Conservation (phyloP, 768 basidiomycete species). For the Podaxis pistillaris region DNA sequence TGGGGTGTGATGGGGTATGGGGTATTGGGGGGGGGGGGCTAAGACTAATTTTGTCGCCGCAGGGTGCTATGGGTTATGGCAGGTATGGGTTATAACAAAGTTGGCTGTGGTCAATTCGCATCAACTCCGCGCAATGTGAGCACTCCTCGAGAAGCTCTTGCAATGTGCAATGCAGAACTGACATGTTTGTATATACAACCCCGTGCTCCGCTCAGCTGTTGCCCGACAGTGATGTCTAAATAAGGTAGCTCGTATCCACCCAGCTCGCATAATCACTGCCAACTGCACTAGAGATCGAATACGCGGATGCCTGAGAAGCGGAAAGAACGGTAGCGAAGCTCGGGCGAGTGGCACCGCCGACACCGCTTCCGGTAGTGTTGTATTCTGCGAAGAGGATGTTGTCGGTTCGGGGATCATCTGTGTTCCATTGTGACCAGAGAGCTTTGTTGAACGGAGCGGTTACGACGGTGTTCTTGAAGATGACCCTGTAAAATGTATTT, state of each 20-base stretch:
- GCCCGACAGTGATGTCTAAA: conserved; percentile 16
- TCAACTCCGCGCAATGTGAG: too few relatives aligned
- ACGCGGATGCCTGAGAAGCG: conserved; percentile 34
- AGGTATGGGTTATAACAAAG: too few relatives aligned
- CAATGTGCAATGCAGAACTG: not conserved
- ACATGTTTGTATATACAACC: not conserved
- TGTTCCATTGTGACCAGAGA: conserved; percentile 48
- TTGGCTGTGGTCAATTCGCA: too few relatives aligned
- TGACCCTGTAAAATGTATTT: conserved; percentile 31
- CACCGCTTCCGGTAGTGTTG: conserved; percentile 42
- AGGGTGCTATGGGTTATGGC: too few relatives aligned
- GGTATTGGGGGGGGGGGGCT: too few relatives aligned
- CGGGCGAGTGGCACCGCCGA: conserved; percentile 31
- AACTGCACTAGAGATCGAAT: conserved; percentile 42
- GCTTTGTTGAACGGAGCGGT: conserved; percentile 37
- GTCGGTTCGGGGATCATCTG: conserved; percentile 34
- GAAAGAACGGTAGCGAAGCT: conserved; percentile 39
- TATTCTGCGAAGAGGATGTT: conserved; percentile 47
- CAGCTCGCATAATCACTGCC: conserved; percentile 44
- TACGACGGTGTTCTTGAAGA: conserved; percentile 46
- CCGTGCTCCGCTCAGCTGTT: not conserved
- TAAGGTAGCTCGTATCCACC: conserved; percentile 42
- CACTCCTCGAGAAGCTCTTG: too few relatives aligned
- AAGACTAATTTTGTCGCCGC: too few relatives aligned
- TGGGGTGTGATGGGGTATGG: too few relatives aligned